Evolutionary conservation across 2,329 filamentous ascomycete genomes (phyloP), one percentile per base, ranked within the genome.

Genomic region (Phyllosticta citriasiana): DNA sequence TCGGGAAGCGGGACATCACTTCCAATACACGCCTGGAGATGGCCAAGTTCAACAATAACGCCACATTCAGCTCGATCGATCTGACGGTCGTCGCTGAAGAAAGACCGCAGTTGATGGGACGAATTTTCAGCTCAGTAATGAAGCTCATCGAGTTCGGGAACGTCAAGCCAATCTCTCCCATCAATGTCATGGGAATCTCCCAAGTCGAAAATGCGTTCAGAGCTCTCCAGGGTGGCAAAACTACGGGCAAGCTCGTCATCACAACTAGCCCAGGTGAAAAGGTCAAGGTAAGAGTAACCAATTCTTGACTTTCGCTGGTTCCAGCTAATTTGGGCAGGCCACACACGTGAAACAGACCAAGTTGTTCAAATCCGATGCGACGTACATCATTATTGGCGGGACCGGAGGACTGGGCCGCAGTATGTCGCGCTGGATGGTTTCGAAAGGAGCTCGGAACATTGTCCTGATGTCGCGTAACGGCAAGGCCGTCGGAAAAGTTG

Each of bases 331-430:
- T 50, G 10, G 25, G 16, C 4, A 60, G 58, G 59, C 59, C 7
- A 57, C 59, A 2, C 59, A 61, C 19, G 54, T 53, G 7, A 55
- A 40, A 14, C 22, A 22, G 5, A 54, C n/a, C 24, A 53, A 57
- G 22, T 27, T 65, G 22, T 55, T 66, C 27, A 62, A 53, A 1
- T 53, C 55, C 3, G 63, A 71, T 52, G 66, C 66, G 2, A 66
- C 70, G 1, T 72, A 71, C 57, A 24, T 72, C 7, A 61, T 72
- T 3, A 65, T 67, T 27, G 69, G 70, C 33, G 70, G 69, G 3
- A 65, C 65, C 1, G 70, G 70, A 2, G 70, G 69, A 4, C 57
- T 72, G 24, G 70, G 70, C 3, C 66, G 70, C 2, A 64, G 64
- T 26, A 67, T 72, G 51, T 63, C 66, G 6, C 63, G 58, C 30